Conservation (phyloP, 768 basidiomycete species). For the Leccinum obscurum region DNA sequence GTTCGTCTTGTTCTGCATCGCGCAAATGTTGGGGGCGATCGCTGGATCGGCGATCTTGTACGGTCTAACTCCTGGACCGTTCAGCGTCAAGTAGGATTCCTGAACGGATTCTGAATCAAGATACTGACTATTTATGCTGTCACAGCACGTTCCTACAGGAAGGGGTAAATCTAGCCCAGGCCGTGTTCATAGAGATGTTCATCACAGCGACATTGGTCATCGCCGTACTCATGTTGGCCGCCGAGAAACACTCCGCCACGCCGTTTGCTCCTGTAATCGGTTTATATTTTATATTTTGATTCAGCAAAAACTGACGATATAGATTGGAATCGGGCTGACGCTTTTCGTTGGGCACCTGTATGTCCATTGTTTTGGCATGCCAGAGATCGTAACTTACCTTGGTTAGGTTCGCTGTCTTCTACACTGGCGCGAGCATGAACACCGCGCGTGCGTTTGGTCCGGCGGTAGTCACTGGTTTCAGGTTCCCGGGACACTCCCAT, state of each 20-base stretch:
- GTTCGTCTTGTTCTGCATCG: slow-evolving; percentile 58
- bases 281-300: background rate
- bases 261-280: slow-evolving; percentile 62
- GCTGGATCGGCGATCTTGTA: slow-evolving; percentile 56
- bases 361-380: slow-evolving; percentile 16
- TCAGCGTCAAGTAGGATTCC: slow-evolving; percentile 50
- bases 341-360: slow-evolving; percentile 64
- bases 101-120: slow-evolving; percentile 12
- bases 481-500: slow-evolving; percentile 31
- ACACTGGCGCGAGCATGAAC: slow-evolving; percentile 69
- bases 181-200: slow-evolving; percentile 73
- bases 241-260: slow-evolving; percentile 65
- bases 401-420: slow-evolving; percentile 55
- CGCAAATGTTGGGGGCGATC: slow-evolving; percentile 62
- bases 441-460: slow-evolving; percentile 71
- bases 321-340: slow-evolving; percentile 68
- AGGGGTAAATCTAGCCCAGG: slow-evolving; percentile 54
- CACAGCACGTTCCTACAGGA: slow-evolving; percentile 47
- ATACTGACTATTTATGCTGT: slow-evolving; percentile 6
- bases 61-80: slow-evolving; percentile 52
- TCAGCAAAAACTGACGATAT: slow-evolving; percentile 5
- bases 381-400: background rate
- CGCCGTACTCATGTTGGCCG: slow-evolving; percentile 71
- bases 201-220: slow-evolving; percentile 58
- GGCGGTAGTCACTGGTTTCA: slow-evolving; percentile 62